Evolutionary conservation across 441 rosid genomes (phyloP), one percentile per base, ranked within the genome.

Genomic region (Capsella rubella): DNA sequence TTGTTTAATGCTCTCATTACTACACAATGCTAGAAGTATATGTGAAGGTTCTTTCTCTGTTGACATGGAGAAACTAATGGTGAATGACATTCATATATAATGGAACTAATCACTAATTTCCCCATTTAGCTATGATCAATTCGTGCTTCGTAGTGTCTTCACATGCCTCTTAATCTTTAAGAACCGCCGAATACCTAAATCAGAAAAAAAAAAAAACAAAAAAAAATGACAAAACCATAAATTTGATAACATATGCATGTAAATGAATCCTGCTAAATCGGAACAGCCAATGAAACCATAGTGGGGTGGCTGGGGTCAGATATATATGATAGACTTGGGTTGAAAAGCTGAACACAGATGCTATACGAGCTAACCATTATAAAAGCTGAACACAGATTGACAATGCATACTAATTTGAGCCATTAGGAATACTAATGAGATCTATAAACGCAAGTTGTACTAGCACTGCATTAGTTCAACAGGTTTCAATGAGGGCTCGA

Each of bases 151-250:
- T 45, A 43, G 18, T 11, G 32, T 49, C 75, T 63, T 62, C 54
- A 31, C 63, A 64, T 15, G 45, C 59, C 59, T 45, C 40, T 64
- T 64, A 1, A 35, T 61, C 67, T 51, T 72, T 58, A 75, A 27
- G 85, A 78, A 66, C 87, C 84, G 21, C 88, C 88, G 25, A 90
- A 90, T 35, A 93, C 87, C 98, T 90, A 78, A 72, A 81, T 21
- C 57, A 50, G 18, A 3, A 18, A 32, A 32, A 14, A 69, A 25
- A 40, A 47, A 39, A 43, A 32, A 54, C 21, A 72, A 82, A 14
- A 69, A 43, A 25, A 40, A 47, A 39, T 39, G 37, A 57, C 21
- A 72, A 82, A 51, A 68, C 68, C 46, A 67, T 72, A 0, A 31
- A 51, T 49, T 51, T 45, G 50, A 9, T 12, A 27, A 52, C 40